Conservation (phyloP, 352 stramenopile genomes). For the Globisporangium recalcitrans region DNA sequence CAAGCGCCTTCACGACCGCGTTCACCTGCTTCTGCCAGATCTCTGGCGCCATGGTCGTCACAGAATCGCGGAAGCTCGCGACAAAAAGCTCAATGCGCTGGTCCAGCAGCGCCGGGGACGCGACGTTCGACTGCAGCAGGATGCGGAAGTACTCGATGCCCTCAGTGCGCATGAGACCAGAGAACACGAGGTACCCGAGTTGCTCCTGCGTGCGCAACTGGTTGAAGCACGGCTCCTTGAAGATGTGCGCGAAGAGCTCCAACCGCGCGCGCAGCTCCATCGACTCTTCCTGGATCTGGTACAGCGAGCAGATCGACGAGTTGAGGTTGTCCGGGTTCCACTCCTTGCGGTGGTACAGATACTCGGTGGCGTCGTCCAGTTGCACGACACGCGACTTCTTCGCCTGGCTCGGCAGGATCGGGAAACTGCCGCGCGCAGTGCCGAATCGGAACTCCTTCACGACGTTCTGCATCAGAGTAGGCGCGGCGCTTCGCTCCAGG, state of each 20-base stretch:
- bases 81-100: conserved; percentile 69
- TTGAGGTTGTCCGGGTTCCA: conserved; percentile 63
- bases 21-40: conserved; percentile 52
- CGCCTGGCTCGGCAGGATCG: conserved; percentile 43
- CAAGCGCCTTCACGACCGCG: conserved; percentile 54
- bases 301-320: conserved; percentile 44
- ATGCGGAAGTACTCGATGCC: conserved; percentile 64
- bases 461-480: conserved; percentile 40
- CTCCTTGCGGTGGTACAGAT: conserved; percentile 45
- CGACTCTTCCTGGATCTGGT: conserved; percentile 43
- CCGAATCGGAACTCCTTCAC: conserved; percentile 35
- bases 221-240: conserved; percentile 58
- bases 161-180: conserved; percentile 32
- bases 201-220: conserved; percentile 63
- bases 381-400: conserved; percentile 49
- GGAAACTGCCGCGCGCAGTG: conserved; percentile 22
- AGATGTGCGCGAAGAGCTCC: conserved; percentile 53
- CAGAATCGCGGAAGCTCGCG: conserved; percentile 24
- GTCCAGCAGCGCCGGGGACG: conserved; percentile 56
- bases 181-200: conserved; percentile 71
- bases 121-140: conserved; percentile 74
- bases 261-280: conserved; percentile 33
- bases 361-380: conserved; percentile 43
- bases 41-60: conserved; percentile 24
- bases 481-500: conserved; percentile 24